phyloP scores from a whole-genome alignment of 2,329 filamentous ascomycete species.

The Neofusicoccum sp. region DNA sequence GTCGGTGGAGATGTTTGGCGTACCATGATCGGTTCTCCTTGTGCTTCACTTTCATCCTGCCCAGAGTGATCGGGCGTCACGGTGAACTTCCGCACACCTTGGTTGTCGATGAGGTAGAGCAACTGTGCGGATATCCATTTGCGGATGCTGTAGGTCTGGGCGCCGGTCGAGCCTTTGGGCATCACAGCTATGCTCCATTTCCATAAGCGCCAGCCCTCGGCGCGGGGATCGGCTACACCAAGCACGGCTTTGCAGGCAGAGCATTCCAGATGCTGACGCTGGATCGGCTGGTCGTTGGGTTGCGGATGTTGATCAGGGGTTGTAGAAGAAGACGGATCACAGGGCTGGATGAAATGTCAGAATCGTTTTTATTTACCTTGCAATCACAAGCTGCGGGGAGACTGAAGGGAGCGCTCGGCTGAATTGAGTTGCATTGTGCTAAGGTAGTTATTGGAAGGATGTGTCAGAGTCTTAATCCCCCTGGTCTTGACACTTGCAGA shows the following conservation, averaged over 20 bases:
- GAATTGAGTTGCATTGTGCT: background rate
- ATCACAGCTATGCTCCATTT: constrained; percentile 47
- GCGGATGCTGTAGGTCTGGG: constrained; percentile 25
- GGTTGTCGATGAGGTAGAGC: constrained; percentile 55
- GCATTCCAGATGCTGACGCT: constrained; percentile 32
- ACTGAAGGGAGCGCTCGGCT: background rate
- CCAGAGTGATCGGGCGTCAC: background rate
- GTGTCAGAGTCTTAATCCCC: constrained; percentile 11
- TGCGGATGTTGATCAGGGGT: background rate
- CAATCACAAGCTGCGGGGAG: background rate
- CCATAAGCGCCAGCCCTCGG: constrained; percentile 49
- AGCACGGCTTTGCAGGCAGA: constrained; percentile 37
- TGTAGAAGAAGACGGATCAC: no score
- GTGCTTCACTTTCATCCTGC: background rate
- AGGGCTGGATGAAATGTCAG: constrained; percentile 6
- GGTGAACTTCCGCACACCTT: constrained; percentile 54
- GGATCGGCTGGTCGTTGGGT: background rate
- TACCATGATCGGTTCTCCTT: constrained; percentile 12
- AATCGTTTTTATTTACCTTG: background rate
- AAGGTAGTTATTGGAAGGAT: constrained; percentile 10
- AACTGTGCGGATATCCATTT: constrained; percentile 57
- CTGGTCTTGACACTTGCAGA: background rate
- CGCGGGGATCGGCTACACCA: constrained; percentile 42
- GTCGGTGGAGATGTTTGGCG: no score
- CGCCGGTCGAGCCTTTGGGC: constrained; percentile 11